Evolutionary conservation across 345 rosid genomes (phyloP).

Genomic region (Pelargonium nanum): DNA sequence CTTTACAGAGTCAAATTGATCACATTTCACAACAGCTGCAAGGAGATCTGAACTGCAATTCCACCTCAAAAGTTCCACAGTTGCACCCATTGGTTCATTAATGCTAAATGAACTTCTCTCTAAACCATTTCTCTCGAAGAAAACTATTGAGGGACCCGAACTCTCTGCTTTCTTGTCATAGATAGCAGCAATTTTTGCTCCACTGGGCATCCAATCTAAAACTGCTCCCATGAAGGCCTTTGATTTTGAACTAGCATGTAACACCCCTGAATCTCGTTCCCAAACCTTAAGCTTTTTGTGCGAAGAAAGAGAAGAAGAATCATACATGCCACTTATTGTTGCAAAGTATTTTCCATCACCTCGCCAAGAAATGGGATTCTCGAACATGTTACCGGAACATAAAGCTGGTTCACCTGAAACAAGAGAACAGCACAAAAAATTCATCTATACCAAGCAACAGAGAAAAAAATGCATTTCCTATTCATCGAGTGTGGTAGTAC

Average conservation of each 20-base stretch:
- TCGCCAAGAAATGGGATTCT: slow-evolving; percentile 65
- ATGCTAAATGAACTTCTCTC: slow-evolving; percentile 60
- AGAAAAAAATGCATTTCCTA: neutral
- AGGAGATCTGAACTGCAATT: slow-evolving; percentile 83
- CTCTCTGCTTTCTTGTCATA: slow-evolving; percentile 47
- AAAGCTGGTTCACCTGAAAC: slow-evolving; percentile 17
- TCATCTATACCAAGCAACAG: neutral
- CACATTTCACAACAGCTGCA: slow-evolving; percentile 58
- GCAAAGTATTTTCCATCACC: slow-evolving; percentile 93
- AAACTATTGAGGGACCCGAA: slow-evolving; percentile 47
- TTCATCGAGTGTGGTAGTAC: neutral
- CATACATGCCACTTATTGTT: slow-evolving; percentile 33
- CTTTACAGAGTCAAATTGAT: slow-evolving; percentile 46
- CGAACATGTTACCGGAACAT: slow-evolving; percentile 21
- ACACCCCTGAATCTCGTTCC: slow-evolving; percentile 77
- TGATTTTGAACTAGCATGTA: slow-evolving; percentile 65
- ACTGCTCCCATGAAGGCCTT: slow-evolving; percentile 52
- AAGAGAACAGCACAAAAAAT: neutral
- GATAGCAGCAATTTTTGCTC: slow-evolving; percentile 78
- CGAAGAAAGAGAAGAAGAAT: slow-evolving; percentile 31
- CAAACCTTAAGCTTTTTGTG: slow-evolving; percentile 68
- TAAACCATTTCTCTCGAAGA: slow-evolving; percentile 86
- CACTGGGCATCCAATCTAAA: slow-evolving; percentile 98
- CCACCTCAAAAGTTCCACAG: slow-evolving; percentile 67
- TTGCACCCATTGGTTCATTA: slow-evolving; percentile 36